These are phyloP conservation scores for Aquilaria malaccensis DNA, from an alignment of 345 rosid genomes.

Conservation along the genomic window DNA sequence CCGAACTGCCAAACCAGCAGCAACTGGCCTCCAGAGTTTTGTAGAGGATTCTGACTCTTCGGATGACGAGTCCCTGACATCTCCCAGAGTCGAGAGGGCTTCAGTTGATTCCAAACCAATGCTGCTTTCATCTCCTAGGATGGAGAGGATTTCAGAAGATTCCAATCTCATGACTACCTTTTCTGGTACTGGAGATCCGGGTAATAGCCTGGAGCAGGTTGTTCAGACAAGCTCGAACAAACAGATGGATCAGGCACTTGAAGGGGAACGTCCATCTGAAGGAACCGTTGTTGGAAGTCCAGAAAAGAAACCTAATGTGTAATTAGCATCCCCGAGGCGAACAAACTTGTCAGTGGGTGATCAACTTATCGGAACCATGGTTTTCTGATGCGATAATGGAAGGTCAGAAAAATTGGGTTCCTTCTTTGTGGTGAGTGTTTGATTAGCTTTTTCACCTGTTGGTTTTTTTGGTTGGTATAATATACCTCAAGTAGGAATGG, in stretches of 20 bases:
- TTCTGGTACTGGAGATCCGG: constrained; percentile 7
- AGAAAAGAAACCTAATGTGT: constrained; percentile 12
- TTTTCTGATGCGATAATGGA: constrained; percentile 13
- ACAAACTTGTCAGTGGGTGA: constrained; percentile 7
- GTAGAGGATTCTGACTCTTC: constrained; percentile 41
- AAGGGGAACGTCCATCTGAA: too few relatives aligned
- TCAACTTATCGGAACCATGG: constrained; percentile 9
- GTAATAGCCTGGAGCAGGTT: constrained; percentile 17
- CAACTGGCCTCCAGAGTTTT: constrained; percentile 22
- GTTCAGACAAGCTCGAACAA: constrained; percentile 20
- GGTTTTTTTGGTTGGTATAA: too few relatives aligned
- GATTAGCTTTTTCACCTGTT: too few relatives aligned
- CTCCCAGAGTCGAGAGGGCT: constrained; percentile 17
- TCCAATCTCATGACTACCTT: constrained; percentile 13
- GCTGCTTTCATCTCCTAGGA: constrained; percentile 13
- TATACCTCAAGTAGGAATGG: too few relatives aligned
- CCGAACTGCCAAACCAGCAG: constrained; percentile 14
- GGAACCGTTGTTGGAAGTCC: constrained; percentile 15
- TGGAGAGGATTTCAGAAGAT: constrained; percentile 19
- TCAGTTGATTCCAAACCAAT: constrained; percentile 21
- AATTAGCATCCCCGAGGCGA: constrained; percentile 6
- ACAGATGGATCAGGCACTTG: constrained; percentile 12
- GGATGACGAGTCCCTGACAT: constrained; percentile 34
- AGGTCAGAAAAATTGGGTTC: constrained; percentile 1
- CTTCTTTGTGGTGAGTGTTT: too few relatives aligned